Evolutionary conservation across 108 stramenopile genomes (phyloP), one percentile per base, ranked within the genome.

Genomic region (Cyclostephanos tholiformis): DNA sequence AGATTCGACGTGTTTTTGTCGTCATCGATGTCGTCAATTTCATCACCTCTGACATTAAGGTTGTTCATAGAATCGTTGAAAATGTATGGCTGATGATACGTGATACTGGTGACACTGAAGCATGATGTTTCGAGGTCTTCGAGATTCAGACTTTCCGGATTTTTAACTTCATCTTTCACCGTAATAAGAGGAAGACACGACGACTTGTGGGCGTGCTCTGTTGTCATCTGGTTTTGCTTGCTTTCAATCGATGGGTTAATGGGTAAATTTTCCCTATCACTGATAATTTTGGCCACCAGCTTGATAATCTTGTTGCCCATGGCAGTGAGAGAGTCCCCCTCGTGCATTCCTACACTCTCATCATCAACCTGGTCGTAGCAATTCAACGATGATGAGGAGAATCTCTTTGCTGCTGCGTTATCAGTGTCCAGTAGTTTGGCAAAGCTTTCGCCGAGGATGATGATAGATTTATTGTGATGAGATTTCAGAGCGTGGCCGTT

Each of bases 211-310:
- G n/a, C 53, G 2, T 39, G 27, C 9, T 51, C 32, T n/a, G n/a
- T n/a, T 19, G 25, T 23, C 0, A 46, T 14, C 77, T 22, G 30
- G 19, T 19, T 3, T 14, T 20, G 12, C 46, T 67, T 35, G 19
- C 26, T 20, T 20, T 53, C 51, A 43, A 2, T 22, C 41, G 52
- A 30, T 2, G 43, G 25, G 25, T 46, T 12, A 41, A 12, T 12
- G 41, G 41, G 41, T 41, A 41, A 8, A 41, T 41, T 41, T 41
- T 1, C 39, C 53, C 9, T 30, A 36, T 53, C 23, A 17, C 22
- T 52, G 23, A 30, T 51, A 27, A 39, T 62, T 27, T 20, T 73
- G 72, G 6, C 55, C 19, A 80, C 72, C 53, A 80, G 44, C 59
- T 63, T 43, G 17, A 80, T 27, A 59, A 80, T 73, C 39, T 67